Evolutionary conservation across 371 early-diverging fungal genomes (phyloP).

Genomic region (Mucor irregularis): DNA sequence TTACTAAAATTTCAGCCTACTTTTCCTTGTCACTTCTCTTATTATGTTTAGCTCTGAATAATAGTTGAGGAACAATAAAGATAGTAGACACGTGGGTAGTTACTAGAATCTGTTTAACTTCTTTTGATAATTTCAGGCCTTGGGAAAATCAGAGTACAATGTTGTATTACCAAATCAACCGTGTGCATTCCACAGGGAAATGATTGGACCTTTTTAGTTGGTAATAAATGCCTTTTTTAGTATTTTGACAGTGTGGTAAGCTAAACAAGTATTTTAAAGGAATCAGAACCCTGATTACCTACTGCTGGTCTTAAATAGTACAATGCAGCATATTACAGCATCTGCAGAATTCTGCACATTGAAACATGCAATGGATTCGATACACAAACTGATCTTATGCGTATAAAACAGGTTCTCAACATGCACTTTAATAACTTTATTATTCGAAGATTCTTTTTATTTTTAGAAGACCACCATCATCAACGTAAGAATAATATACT

Average conservation of each 20-base stretch:
- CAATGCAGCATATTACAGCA: too few relatives aligned
- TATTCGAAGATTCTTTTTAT: not conserved
- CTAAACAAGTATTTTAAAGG: too few relatives aligned
- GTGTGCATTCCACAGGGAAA: not conserved
- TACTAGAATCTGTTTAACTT: not conserved
- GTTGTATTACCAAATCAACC: slow-evolving; percentile 1
- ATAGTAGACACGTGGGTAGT: not conserved
- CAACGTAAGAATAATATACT: not conserved
- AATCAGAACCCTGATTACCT: too few relatives aligned
- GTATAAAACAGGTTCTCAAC: too few relatives aligned
- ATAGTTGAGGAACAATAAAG: too few relatives aligned
- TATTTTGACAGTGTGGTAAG: not conserved
- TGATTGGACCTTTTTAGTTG: not conserved
- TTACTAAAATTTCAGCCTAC: too few relatives aligned
- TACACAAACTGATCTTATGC: too few relatives aligned
- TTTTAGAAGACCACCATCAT: not conserved
- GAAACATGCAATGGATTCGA: too few relatives aligned
- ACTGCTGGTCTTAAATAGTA: too few relatives aligned
- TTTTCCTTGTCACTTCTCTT: not conserved
- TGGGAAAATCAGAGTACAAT: slow-evolving; percentile 8
- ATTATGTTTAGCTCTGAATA: too few relatives aligned
- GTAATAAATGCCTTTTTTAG: slow-evolving; percentile 2
- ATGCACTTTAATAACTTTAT: too few relatives aligned
- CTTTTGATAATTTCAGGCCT: not conserved
- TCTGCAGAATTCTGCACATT: too few relatives aligned